A percentile compares a stretch with the other conserved stretches of the same genome.
phyloP scores from a whole-genome alignment of 169 alveolate genomes.

The Eimeria sp. region DNA sequence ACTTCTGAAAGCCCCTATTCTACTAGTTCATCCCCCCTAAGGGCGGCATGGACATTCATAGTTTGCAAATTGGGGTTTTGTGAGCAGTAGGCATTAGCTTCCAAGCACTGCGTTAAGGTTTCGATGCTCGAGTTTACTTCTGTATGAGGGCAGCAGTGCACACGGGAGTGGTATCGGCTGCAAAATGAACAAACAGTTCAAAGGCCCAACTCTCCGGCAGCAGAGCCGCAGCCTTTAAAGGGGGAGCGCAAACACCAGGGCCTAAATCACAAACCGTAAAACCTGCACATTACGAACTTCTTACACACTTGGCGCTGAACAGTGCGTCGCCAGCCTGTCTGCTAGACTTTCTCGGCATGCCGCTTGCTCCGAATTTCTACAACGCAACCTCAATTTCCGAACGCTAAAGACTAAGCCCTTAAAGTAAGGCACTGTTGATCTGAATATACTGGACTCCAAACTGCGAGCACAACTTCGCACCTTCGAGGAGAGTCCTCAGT shows the following conservation, averaged over 20 bases:
- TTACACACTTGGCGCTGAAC: neutral
- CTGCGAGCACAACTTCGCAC: neutral
- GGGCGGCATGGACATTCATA: neutral
- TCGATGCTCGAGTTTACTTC: neutral
- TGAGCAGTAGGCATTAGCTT: neutral
- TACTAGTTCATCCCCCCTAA: neutral
- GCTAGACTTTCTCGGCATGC: neutral
- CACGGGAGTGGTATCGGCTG: neutral
- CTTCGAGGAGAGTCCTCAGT: conserved; percentile 16
- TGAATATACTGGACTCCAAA: neutral
- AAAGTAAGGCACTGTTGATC: neutral
- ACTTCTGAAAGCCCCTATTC: neutral
- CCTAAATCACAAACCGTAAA: conserved; percentile 35
- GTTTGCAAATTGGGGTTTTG: neutral
- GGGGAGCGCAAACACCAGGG: neutral
- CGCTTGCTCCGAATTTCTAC: neutral
- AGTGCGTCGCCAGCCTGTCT: neutral
- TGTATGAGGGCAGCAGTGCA: conserved; percentile 9
- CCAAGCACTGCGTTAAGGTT: neutral
- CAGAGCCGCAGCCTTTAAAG: conserved; percentile 36
- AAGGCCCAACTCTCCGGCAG: conserved; percentile 66
- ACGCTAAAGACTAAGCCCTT: neutral
- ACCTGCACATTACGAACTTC: neutral
- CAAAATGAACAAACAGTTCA: conserved; percentile 10
- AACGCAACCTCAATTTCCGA: neutral